Percentiles rank a stretch among this genome's conserved stretches.
phyloP scores from a whole-genome alignment of 2,329 filamentous ascomycete species.

The Neonectria hederae region DNA sequence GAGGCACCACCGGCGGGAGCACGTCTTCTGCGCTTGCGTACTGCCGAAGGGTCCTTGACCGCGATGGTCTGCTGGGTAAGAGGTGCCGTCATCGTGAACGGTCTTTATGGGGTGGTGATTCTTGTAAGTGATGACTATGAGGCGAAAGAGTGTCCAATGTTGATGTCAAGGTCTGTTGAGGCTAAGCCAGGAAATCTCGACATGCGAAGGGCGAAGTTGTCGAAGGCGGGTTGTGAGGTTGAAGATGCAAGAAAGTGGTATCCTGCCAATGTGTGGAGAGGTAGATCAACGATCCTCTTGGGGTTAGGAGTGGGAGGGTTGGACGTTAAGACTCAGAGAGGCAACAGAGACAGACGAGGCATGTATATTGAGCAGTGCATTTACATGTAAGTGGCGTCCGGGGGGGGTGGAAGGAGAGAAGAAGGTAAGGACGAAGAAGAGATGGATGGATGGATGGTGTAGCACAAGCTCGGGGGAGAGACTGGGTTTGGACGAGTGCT shows the following conservation, averaged over 20 bases:
- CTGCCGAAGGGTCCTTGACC: constrained; percentile 61
- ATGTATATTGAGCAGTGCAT: constrained; percentile 30
- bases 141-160: constrained; percentile 20
- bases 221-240: constrained; percentile 17
- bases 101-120: constrained; percentile 9
- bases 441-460: constrained; percentile 30
- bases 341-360: constrained; percentile 11
- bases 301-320: constrained; percentile 17
- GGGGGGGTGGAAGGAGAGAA: constrained; percentile 29
- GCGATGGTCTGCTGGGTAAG: constrained; percentile 54
- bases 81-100: constrained; percentile 59
- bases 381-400: constrained; percentile 38
- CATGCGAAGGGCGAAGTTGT: constrained; percentile 22
- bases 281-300: constrained; percentile 19
- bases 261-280: constrained; percentile 13
- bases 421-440: constrained; percentile 28
- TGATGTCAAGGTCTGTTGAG: constrained; percentile 12
- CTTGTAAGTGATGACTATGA: constrained; percentile 12
- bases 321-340: constrained; percentile 29
- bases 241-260: constrained; percentile 8
- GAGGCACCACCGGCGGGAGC: constrained; percentile 88
- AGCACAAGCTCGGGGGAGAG: constrained; percentile 28
- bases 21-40: constrained; percentile 82
- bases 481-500: constrained; percentile 37
- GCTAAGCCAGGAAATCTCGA: constrained; percentile 21